Conservation (phyloP, 352 stramenopile genomes). For the Phytophthora palmivora region DNA sequence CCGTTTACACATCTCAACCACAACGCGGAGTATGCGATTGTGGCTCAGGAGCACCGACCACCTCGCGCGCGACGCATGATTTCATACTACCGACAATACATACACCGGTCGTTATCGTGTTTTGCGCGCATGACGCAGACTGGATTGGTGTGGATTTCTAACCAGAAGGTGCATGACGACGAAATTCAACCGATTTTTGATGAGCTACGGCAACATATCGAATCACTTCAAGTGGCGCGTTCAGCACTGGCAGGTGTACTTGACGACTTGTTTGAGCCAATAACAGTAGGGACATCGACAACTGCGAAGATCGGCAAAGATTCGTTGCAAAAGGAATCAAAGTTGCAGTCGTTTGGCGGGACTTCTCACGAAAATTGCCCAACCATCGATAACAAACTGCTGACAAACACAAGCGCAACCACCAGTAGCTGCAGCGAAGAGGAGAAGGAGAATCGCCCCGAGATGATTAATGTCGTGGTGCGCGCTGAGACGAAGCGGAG, state of each 20-base stretch:
- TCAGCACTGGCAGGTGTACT: constrained; percentile 50
- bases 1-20: constrained; percentile 63
- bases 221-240: constrained; percentile 52
- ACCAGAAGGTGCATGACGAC: constrained; percentile 70
- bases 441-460: constrained; percentile 50
- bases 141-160: constrained; percentile 84
- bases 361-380: background rate
- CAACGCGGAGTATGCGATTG: constrained; percentile 58
- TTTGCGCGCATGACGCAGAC: constrained; percentile 82
- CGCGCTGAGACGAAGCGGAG: constrained; percentile 9
- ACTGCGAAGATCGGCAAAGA: constrained; percentile 2
- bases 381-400: constrained; percentile 20
- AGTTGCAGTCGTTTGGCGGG: background rate
- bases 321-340: background rate
- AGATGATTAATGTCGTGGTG: constrained; percentile 25
- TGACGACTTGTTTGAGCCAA: constrained; percentile 32
- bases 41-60: constrained; percentile 33
- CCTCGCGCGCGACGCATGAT: constrained; percentile 42
- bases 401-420: constrained; percentile 14
- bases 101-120: constrained; percentile 67
- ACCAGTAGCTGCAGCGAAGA: constrained; percentile 38
- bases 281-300: background rate
- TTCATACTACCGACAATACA: constrained; percentile 73
- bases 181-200: constrained; percentile 79
- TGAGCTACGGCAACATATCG: constrained; percentile 58